phyloP scores from a whole-genome alignment of 2,329 filamentous ascomycete species.

The Dactylellina haptotyla region DNA sequence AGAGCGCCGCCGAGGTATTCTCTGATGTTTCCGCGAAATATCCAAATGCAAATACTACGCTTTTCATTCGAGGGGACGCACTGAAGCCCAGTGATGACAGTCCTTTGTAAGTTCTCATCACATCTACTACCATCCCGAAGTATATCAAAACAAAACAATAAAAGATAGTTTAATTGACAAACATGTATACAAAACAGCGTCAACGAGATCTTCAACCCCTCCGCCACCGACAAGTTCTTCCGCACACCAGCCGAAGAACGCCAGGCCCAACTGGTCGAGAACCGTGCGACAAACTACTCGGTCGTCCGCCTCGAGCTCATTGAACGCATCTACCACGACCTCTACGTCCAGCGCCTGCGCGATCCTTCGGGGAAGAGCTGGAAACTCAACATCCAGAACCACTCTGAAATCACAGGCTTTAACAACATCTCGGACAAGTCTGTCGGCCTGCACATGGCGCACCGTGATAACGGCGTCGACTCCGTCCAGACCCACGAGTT shows the following conservation, averaged over 20 bases:
- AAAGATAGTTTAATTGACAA: slow-evolving; percentile 6
- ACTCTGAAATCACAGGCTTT: slow-evolving; percentile 73
- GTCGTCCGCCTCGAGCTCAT: slow-evolving; percentile 92
- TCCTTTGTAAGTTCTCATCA: slow-evolving; percentile 77
- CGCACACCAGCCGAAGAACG: slow-evolving; percentile 73
- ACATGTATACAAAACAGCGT: slow-evolving; percentile 68
- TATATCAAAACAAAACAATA: not conserved
- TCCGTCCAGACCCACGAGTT: slow-evolving; percentile 68
- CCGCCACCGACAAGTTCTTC: slow-evolving; percentile 81
- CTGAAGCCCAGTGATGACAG: slow-evolving; percentile 93
- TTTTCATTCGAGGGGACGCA: slow-evolving; percentile 85
- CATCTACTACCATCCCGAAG: not conserved
- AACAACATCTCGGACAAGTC: slow-evolving; percentile 64
- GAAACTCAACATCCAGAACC: slow-evolving; percentile 81
- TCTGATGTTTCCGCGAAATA: slow-evolving; percentile 84
- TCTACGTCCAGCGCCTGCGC: slow-evolving; percentile 84
- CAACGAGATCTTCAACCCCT: slow-evolving; percentile 95
- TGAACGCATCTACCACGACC: slow-evolving; percentile 84
- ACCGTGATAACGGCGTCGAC: slow-evolving; percentile 65
- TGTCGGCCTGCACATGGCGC: slow-evolving; percentile 66
- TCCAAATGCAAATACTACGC: slow-evolving; percentile 78
- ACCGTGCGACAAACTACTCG: slow-evolving; percentile 90
- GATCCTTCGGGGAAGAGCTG: slow-evolving; percentile 77
- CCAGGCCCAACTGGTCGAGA: slow-evolving; percentile 70
- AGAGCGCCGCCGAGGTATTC: slow-evolving; percentile 95